phyloP scores from a whole-genome alignment of 2,329 filamentous ascomycete species.

The Xylariales sp. region DNA sequence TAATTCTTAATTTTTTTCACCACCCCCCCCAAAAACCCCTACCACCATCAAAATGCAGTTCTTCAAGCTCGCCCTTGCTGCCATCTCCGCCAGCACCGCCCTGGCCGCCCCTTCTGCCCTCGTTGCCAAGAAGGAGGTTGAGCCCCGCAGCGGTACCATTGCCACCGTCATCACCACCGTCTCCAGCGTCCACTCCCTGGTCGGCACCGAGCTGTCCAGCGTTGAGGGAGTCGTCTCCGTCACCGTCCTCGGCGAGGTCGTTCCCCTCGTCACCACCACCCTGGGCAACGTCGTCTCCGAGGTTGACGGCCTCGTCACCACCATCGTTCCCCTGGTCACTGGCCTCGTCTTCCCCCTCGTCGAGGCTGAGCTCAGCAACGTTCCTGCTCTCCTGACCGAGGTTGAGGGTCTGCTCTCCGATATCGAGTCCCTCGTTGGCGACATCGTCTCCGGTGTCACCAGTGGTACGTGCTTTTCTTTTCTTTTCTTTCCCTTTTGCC shows the following conservation, averaged over 20 bases:
- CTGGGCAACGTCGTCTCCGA: constrained; percentile 16
- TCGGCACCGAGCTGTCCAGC: constrained; percentile 14
- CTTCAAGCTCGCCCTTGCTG: constrained; percentile 23
- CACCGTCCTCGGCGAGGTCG: constrained; percentile 11
- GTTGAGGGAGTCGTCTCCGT: constrained; percentile 4
- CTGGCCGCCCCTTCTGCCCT: constrained; percentile 16
- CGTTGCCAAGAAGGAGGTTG: constrained; percentile 9
- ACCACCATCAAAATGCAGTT: constrained; percentile 25
- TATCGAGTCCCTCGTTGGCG: constrained; percentile 13
- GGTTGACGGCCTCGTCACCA: constrained; percentile 15
- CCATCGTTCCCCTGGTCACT: constrained; percentile 14
- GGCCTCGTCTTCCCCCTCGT: constrained; percentile 14
- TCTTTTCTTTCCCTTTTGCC: too few species aligned
- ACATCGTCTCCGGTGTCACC: constrained; percentile 12
- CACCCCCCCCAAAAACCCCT: constrained; percentile 6
- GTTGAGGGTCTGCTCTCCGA: constrained; percentile 16
- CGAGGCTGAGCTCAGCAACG: constrained; percentile 15
- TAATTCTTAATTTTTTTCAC: constrained; percentile 13
- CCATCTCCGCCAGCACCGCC: constrained; percentile 25
- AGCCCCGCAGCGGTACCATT: constrained; percentile 2
- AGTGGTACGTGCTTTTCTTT: constrained; percentile 19
- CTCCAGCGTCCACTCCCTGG: constrained; percentile 11
- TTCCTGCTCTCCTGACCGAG: constrained; percentile 16
- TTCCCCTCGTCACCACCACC: constrained; percentile 15
- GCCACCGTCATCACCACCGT: constrained; percentile 10